A percentile compares a stretch with the other conserved stretches of the same genome.
Evolutionary conservation across 2,329 filamentous ascomycete genomes (phyloP).

Genomic region (Penicillium capsulatum): DNA sequence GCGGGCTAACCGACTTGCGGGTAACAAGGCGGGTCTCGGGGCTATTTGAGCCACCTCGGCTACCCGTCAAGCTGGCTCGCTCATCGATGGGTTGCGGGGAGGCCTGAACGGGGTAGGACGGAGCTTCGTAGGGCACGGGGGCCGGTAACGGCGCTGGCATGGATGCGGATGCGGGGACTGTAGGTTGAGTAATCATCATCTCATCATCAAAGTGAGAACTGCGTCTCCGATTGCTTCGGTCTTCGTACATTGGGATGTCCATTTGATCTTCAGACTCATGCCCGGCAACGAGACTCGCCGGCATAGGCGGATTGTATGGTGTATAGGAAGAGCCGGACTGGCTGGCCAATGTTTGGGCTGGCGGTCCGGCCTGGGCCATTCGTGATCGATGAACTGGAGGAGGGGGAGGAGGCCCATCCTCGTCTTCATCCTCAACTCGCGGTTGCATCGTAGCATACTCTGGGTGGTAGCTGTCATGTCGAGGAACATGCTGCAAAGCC

Average conservation of each 20-base stretch:
- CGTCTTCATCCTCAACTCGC: constrained; percentile 45
- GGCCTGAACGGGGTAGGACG: constrained; percentile 28
- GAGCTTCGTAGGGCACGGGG: constrained; percentile 18
- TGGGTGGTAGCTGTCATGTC: constrained; percentile 30
- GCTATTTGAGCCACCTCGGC: constrained; percentile 32
- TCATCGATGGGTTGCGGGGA: constrained; percentile 29
- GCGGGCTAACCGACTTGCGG: constrained; percentile 57
- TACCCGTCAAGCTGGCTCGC: constrained; percentile 16
- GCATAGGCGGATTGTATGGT: constrained; percentile 29
- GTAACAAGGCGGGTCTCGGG: constrained; percentile 38
- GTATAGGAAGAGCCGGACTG: constrained; percentile 27
- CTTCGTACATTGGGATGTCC: constrained; percentile 28
- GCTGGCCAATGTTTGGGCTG: constrained; percentile 19
- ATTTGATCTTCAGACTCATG: constrained; percentile 35
- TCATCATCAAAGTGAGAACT: constrained; percentile 27
- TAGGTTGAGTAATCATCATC: constrained; percentile 21
- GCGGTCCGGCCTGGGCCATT: constrained; percentile 24
- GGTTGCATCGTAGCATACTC: constrained; percentile 46
- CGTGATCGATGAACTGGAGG: constrained; percentile 36
- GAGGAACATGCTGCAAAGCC: constrained; percentile 23
- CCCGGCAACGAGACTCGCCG: constrained; percentile 42
- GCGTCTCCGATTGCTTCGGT: constrained; percentile 24
- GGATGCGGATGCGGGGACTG: constrained; percentile 15
- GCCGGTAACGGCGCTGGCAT: constrained; percentile 4
- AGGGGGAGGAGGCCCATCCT: constrained; percentile 36